Evolutionary conservation across 2,329 filamentous ascomycete genomes (phyloP).

Genomic region (Cordyceps farinosa): DNA sequence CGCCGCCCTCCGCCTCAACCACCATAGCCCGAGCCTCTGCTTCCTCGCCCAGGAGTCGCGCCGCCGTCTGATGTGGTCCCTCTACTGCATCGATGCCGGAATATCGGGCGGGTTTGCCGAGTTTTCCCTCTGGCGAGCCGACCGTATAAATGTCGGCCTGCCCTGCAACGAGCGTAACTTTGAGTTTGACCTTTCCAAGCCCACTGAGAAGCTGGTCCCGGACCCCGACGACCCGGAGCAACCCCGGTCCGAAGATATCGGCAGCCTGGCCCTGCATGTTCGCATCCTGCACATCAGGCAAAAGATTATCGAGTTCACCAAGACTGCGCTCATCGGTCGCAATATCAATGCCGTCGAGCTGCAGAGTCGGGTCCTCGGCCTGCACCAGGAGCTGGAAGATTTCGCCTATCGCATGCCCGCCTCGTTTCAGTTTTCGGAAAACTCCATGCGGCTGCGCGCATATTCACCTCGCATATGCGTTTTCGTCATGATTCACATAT

Average conservation of each 20-base stretch:
- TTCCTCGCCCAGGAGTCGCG: conserved; percentile 42
- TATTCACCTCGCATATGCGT: conserved; percentile 56
- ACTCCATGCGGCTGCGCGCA: conserved; percentile 51
- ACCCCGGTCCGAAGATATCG: conserved; percentile 47
- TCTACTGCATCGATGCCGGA: conserved; percentile 41
- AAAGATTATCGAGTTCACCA: conserved; percentile 52
- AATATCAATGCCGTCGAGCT: conserved; percentile 43
- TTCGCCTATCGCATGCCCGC: conserved; percentile 52
- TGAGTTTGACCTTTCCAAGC: conserved; percentile 56
- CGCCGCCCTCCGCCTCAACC: conserved; percentile 41
- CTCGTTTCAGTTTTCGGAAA: conserved; percentile 56
- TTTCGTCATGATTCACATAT: conserved; percentile 58
- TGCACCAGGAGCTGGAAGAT: conserved; percentile 48
- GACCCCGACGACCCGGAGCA: conserved; percentile 40
- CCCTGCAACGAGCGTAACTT: conserved; percentile 45
- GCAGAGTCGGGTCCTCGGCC: conserved; percentile 40
- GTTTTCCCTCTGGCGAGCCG: conserved; percentile 42
- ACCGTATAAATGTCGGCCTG: conserved; percentile 39
- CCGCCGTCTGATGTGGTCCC: conserved; percentile 42
- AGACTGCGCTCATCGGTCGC: conserved; percentile 35
- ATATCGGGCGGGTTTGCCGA: conserved; percentile 43
- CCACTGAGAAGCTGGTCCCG: conserved; percentile 49
- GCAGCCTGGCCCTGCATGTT: conserved; percentile 54
- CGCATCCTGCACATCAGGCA: conserved; percentile 54
- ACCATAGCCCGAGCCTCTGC: conserved; percentile 39